Base-by-base conservation (phyloP, 495 filamentous ascomycete genomes). In the Mytilinidion resinicola region DNA sequence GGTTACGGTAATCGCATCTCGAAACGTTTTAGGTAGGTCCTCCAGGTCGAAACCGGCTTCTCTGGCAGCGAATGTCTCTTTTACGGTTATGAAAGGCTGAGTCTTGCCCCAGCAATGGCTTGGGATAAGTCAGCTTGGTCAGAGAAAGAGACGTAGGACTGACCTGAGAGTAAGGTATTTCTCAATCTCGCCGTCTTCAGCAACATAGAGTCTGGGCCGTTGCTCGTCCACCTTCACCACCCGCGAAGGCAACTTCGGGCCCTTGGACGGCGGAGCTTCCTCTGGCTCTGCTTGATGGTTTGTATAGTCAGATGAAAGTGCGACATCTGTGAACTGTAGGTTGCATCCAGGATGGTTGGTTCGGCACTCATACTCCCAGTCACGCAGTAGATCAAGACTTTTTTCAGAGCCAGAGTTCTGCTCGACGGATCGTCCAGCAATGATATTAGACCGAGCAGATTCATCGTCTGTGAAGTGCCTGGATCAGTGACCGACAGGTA, bases 91-190 rank as follows among this genome's bases (percentile, higher is more conserved):
- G 10, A 50, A 9, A 19, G 37, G 19, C 50, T 55, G 30, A 21
- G 19, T 61, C 9, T 52, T 44, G 35, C 62, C 62, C 62, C 62
- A 64, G 36, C 62, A 57, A 20, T 64, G 51, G 53, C 62, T 64
- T 4, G 3, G 19, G 39, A 3, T n/a, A 43, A n/a, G 4, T 43
- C 9, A 43, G 39, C 9, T 43, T 11, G 14, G 9, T 4, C 9
- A 17, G 3, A 43, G 39, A 17, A 12, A 43, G 39, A 43, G 19
- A 9, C 14, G 19, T 12, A 43, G 4, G 4, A 12, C 9, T 43
- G 14, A 43, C 39, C 39, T 43, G 9, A 43, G 39, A 9, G 39
- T 43, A n/a, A 9, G 14, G 19, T 43, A 43, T 4, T 43, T 12
- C 4, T 17, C 39, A 12, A 11, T 43, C 39, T 43, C 39, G 9